phyloP scores from a whole-genome alignment of 2,329 filamentous ascomycete species.

The Lachnellula suecica region DNA sequence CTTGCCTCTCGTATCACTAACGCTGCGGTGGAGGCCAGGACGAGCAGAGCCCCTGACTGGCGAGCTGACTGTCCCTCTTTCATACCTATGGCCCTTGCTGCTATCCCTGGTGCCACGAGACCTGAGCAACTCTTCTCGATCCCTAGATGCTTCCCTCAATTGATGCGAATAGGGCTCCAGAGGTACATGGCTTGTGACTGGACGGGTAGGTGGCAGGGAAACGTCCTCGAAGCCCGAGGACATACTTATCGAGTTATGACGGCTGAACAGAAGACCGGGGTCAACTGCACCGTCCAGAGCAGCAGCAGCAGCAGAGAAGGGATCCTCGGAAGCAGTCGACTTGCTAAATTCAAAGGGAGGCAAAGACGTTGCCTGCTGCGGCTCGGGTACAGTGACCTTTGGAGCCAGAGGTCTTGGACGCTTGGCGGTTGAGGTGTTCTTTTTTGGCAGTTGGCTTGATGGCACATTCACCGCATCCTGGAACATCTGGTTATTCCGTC shows the following conservation, averaged over 20 bases:
- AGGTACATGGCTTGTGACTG: constrained; percentile 27
- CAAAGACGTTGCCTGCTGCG: constrained; percentile 40
- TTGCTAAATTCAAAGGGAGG: constrained; percentile 40
- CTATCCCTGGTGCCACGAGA: constrained; percentile 25
- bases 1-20: constrained; percentile 30
- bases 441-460: constrained; percentile 5
- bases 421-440: constrained; percentile 30
- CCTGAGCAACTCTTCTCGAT: constrained; percentile 30
- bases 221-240: constrained; percentile 25
- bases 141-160: constrained; percentile 28
- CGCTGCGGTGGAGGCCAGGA: constrained; percentile 27
- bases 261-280: constrained; percentile 57
- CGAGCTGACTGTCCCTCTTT: constrained; percentile 30
- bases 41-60: constrained; percentile 30
- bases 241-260: constrained; percentile 26
- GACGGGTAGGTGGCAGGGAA: constrained; percentile 24
- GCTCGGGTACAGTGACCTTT: constrained; percentile 22
- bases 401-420: constrained; percentile 50
- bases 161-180: constrained; percentile 34
- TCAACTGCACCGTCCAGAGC: constrained; percentile 52
- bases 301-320: constrained; percentile 48
- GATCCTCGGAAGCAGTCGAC: constrained; percentile 43
- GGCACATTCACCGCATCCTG: constrained; percentile 40
- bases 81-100: constrained; percentile 19
- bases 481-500: constrained; percentile 53